Evolutionary conservation across 148 eudicot genomes (phyloP).

Genomic region (Hydrangea macrophylla): DNA sequence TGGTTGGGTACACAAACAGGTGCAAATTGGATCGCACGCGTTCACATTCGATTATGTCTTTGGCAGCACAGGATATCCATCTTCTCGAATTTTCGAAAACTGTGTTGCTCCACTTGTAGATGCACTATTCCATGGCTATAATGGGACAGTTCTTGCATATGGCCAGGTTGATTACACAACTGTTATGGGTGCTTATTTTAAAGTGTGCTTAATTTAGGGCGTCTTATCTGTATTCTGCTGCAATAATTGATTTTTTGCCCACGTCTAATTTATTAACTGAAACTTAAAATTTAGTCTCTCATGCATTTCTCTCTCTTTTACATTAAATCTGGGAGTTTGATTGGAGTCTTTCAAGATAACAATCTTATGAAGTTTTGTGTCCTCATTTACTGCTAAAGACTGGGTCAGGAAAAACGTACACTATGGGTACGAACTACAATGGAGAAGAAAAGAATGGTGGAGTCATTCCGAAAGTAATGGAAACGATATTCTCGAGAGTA

Average conservation of each 20-base stretch:
- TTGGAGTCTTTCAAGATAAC: too few species aligned
- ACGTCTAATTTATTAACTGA: neutral
- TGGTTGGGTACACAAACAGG: slow-evolving; percentile 34
- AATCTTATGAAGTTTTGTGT: slow-evolving; percentile 13
- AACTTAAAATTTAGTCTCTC: neutral
- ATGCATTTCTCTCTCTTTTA: neutral
- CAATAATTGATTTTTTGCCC: neutral
- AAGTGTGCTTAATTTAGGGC: neutral
- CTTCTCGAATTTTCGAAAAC: slow-evolving; percentile 55
- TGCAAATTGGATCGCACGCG: slow-evolving; percentile 78
- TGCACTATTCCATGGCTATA: slow-evolving; percentile 73
- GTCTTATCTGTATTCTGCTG: neutral
- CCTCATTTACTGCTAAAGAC: slow-evolving; percentile 41
- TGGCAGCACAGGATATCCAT: slow-evolving; percentile 54
- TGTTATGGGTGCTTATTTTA: neutral
- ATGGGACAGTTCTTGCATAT: slow-evolving; percentile 85
- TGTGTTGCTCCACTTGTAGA: slow-evolving; percentile 73
- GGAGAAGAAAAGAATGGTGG: slow-evolving; percentile 59
- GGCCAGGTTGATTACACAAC: slow-evolving; percentile 56
- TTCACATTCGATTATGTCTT: slow-evolving; percentile 75
- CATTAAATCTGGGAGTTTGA: neutral
- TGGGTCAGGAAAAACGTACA: slow-evolving; percentile 95
- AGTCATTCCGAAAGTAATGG: slow-evolving; percentile 85
- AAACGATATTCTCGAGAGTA: slow-evolving; percentile 65
- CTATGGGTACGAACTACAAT: slow-evolving; percentile 94